Conservation (phyloP, 495 filamentous ascomycete genomes). For the Astrocystis sublimbata region DNA sequence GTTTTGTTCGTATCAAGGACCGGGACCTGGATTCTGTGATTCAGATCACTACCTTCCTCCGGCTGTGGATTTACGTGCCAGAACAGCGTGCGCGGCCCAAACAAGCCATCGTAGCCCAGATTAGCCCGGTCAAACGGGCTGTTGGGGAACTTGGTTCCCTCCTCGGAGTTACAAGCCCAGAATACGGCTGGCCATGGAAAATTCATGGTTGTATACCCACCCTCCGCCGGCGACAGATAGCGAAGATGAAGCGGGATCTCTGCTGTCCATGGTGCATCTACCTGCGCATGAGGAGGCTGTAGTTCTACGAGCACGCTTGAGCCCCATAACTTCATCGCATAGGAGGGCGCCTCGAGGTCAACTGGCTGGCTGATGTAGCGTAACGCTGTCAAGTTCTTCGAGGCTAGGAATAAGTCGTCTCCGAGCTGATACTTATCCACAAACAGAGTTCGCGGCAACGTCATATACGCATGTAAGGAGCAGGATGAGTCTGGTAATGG, state of each 20-base stretch:
- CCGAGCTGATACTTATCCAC: conserved; percentile 83
- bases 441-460: conserved; percentile 82
- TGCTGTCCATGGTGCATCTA: conserved; percentile 60
- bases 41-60: conserved; percentile 42
- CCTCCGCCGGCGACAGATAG: conserved; percentile 64
- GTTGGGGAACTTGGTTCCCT: conserved; percentile 68
- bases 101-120: conserved; percentile 85
- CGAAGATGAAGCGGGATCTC: conserved; percentile 86
- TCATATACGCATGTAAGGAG: conserved; percentile 78
- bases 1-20: conserved; percentile 66
- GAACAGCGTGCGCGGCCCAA: conserved; percentile 78
- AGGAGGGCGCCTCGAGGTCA: conserved; percentile 91
- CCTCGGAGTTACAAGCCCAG: conserved; percentile 83
- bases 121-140: conserved; percentile 85
- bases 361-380: conserved; percentile 73
- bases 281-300: conserved; percentile 46
- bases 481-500: conserved; percentile 53
- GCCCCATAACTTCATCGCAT: conserved; percentile 76
- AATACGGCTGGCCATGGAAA: conserved; percentile 81
- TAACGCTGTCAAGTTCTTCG: conserved; percentile 71
- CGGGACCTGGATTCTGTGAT: conserved; percentile 68
- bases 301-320: conserved; percentile 77
- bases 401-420: conserved; percentile 69
- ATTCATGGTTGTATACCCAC: conserved; percentile 50
- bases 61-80: conserved; percentile 73